Percentiles rank a stretch among this genome's conserved stretches.
These are phyloP conservation scores for Dicorynia guianensis DNA, from an alignment of 306 rosid genomes.

Conservation along the genomic window DNA sequence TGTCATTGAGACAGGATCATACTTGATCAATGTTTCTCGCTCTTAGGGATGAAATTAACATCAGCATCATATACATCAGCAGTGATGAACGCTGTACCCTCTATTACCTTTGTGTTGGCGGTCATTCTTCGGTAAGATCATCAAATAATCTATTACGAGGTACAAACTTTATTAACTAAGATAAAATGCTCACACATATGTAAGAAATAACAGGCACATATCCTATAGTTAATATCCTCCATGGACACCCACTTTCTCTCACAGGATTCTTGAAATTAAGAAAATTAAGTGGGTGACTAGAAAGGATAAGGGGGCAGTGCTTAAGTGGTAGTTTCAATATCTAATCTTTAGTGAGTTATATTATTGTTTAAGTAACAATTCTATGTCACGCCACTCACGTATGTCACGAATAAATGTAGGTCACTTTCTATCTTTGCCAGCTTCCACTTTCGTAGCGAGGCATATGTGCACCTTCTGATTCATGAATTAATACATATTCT, in stretches of 20 bases:
- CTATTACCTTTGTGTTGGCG: conserved; percentile 51
- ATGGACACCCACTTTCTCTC: conserved; percentile 37
- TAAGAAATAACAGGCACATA: conserved; percentile 3
- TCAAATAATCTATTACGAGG: neutral
- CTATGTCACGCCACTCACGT: no score
- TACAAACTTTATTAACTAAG: neutral
- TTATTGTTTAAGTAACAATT: no score
- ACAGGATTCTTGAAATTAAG: no score
- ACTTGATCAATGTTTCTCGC: conserved; percentile 49
- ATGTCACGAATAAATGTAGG: neutral
- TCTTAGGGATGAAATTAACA: conserved; percentile 43
- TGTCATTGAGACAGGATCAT: conserved; percentile 37
- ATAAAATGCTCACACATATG: neutral
- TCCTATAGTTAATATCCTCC: conserved; percentile 37
- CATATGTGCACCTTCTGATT: neutral
- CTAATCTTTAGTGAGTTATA: no score
- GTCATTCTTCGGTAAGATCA: conserved; percentile 40
- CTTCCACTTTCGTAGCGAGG: no score
- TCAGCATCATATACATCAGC: conserved; percentile 59
- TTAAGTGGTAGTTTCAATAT: no score
- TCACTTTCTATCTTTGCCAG: conserved; percentile 14
- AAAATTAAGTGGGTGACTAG: no score
- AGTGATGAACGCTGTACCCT: conserved; percentile 47
- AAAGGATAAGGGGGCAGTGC: no score
- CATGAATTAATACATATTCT: neutral